Conservation (phyloP, 2,329 filamentous ascomycete species). For the Aaosphaeria arxii region DNA sequence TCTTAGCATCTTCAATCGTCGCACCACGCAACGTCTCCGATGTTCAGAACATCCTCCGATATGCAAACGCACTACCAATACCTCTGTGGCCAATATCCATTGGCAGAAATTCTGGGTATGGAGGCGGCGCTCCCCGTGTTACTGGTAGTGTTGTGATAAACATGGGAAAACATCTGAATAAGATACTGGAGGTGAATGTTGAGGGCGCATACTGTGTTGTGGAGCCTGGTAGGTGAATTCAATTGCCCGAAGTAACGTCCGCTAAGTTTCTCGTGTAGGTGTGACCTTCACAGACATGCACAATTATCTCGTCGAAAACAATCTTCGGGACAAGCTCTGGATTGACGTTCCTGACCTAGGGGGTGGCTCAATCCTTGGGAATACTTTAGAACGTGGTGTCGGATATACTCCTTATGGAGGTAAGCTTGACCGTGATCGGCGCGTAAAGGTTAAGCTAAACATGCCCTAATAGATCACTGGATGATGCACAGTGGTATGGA, state of each 20-base stretch:
- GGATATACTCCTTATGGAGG: slow-evolving; percentile 28
- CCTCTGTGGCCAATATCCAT: slow-evolving; percentile 32
- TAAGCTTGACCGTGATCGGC: neutral
- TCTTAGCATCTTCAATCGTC: slow-evolving; percentile 42
- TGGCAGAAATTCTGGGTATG: slow-evolving; percentile 48
- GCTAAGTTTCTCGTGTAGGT: too few species aligned
- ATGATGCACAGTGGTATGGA: slow-evolving; percentile 36
- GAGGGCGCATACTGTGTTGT: slow-evolving; percentile 39
- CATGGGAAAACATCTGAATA: slow-evolving; percentile 42
- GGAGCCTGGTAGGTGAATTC: slow-evolving; percentile 44
- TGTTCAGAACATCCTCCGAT: slow-evolving; percentile 17
- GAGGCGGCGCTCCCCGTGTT: slow-evolving; percentile 47
- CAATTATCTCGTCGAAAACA: slow-evolving; percentile 38
- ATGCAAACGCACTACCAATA: slow-evolving; percentile 27
- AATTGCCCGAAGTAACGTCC: too few species aligned
- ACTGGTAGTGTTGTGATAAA: slow-evolving; percentile 46
- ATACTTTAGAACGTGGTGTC: slow-evolving; percentile 31
- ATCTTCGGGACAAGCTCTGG: slow-evolving; percentile 40
- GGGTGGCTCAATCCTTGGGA: slow-evolving; percentile 29
- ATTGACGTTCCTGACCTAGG: slow-evolving; percentile 37
- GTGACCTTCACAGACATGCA: slow-evolving; percentile 48
- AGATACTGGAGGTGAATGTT: slow-evolving; percentile 38
- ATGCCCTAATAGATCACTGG: slow-evolving; percentile 24
- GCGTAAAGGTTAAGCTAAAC: too few species aligned
- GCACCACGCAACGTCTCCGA: slow-evolving; percentile 39